Evolutionary conservation across 345 rosid genomes (phyloP), one percentile per base, ranked within the genome.

Genomic region (Hibiscus tridactylites): DNA sequence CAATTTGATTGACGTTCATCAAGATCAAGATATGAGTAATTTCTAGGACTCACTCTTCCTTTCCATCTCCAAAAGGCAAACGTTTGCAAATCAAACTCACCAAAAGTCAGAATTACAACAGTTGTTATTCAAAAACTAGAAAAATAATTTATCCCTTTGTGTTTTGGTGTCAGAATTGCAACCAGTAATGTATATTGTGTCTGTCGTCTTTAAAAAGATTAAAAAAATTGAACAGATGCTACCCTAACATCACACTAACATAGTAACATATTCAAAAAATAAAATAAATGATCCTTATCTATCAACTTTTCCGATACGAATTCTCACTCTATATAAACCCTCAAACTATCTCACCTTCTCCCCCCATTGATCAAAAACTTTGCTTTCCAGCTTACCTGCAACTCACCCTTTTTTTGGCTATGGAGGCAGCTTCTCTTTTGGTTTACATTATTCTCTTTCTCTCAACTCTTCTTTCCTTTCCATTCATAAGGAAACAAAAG

Each of bases 361-460:
- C 37, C 28, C 19, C 16, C 17, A 31, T 9, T 21, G 29, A 21
- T 56, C 59, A 39, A 37, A 37, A 39, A 8, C 2, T 1, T 39
- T 39, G 44, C 44, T 6, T 39, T 39, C 44, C 44, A 39, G 10
- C 44, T 39, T 2, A 7, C 44, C 44, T 39, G 44, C 44, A 39
- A 39, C 44, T 39, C 44, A 39, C 9, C 44, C 6, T 39, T 39
- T 9, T 17, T 24, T 49, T 74, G 2, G 39, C 70, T 53, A 85
- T 88, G 90, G 90, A 83, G 81, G 49, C 53, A 53, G 57, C 35
- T 49, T 71, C 73, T 17, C 60, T 74, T 70, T 71, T 82, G 10
- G 35, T 74, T 2, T 81, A 73, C 78, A 12, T 72, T 12, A 63
- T 74, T 72, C 74, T 86, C 61, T 62, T 80, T 7, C 79, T 88